These are phyloP conservation scores for Rhodotorula kratochvilovae DNA, from an alignment of 768 basidiomycete genomes.

Conservation along the genomic window DNA sequence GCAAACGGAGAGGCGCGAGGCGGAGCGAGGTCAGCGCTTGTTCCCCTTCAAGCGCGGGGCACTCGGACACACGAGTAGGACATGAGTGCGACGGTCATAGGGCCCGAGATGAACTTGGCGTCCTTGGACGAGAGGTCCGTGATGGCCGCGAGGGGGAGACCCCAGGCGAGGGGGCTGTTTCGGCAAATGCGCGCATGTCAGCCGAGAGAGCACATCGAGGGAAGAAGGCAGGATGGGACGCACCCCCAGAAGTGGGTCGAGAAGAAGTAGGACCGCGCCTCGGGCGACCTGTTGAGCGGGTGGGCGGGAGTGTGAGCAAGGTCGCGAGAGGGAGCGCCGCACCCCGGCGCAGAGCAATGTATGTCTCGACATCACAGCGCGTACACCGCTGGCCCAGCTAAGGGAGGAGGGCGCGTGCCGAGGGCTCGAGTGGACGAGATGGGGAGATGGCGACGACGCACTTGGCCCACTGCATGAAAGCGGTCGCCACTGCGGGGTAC, in stretches of 20 bases:
- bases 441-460: conserved; percentile 43
- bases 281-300: conserved; percentile 53
- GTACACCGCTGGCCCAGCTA: too few species aligned
- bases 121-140: conserved; percentile 77
- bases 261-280: conserved; percentile 89
- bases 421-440: not conserved
- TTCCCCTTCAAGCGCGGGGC: not conserved
- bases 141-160: conserved; percentile 87
- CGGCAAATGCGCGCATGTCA: not conserved
- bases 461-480: conserved; percentile 81
- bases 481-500: conserved; percentile 59
- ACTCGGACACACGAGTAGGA: conserved; percentile 68
- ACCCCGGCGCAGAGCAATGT: too few species aligned
- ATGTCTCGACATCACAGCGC: too few species aligned
- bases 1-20: not conserved
- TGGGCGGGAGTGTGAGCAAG: too few species aligned
- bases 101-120: conserved; percentile 92
- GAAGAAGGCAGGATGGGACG: conserved; percentile 49
- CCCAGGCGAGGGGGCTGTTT: conserved; percentile 67
- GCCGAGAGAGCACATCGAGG: conserved; percentile 1
- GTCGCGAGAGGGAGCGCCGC: not conserved
- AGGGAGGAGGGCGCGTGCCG: too few species aligned
- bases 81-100: conserved; percentile 87
- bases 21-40: conserved; percentile 4
- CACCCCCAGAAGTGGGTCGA: conserved; percentile 52